These are phyloP conservation scores for Lactarius sanguifluus DNA, from an alignment of 768 basidiomycete species.

Conservation along the genomic window DNA sequence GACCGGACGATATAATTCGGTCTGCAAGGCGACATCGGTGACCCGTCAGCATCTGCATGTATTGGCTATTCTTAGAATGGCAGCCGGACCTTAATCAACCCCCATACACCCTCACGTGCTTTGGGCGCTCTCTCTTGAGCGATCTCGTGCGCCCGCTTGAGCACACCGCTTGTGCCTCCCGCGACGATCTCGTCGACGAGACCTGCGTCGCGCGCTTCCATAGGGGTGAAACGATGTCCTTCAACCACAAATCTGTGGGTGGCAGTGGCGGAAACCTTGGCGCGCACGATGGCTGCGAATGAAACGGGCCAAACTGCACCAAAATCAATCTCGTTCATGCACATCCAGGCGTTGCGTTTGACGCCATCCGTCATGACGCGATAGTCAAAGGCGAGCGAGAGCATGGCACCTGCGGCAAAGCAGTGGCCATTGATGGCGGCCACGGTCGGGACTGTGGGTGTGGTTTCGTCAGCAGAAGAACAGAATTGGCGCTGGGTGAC, in stretches of 20 bases:
- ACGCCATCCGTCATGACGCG: slow-evolving; percentile 84
- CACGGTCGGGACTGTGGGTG: slow-evolving; percentile 63
- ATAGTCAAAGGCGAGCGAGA: slow-evolving; percentile 83
- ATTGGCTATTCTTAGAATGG: neutral
- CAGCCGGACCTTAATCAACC: slow-evolving; percentile 60
- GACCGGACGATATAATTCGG: slow-evolving; percentile 55
- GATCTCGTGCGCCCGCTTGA: slow-evolving; percentile 63
- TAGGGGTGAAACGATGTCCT: slow-evolving; percentile 73
- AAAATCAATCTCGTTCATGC: slow-evolving; percentile 92
- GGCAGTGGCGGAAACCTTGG: slow-evolving; percentile 62
- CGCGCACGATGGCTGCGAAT: slow-evolving; percentile 59
- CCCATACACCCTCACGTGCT: slow-evolving; percentile 65
- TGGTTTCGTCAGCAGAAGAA: neutral
- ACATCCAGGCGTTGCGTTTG: slow-evolving; percentile 76
- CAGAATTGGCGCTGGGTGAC: neutral
- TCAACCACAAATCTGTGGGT: slow-evolving; percentile 76
- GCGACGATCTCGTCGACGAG: slow-evolving; percentile 70
- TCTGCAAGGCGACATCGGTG: slow-evolving; percentile 37
- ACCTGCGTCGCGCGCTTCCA: slow-evolving; percentile 64
- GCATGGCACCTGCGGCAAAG: slow-evolving; percentile 80
- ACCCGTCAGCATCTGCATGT: slow-evolving; percentile 2
- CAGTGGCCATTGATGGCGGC: slow-evolving; percentile 84
- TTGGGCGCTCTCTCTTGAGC: slow-evolving; percentile 53
- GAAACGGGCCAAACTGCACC: slow-evolving; percentile 79
- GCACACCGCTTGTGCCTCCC: slow-evolving; percentile 56